phyloP scores from a whole-genome alignment of 495 filamentous ascomycete species.

The Penicillium coprophilum region DNA sequence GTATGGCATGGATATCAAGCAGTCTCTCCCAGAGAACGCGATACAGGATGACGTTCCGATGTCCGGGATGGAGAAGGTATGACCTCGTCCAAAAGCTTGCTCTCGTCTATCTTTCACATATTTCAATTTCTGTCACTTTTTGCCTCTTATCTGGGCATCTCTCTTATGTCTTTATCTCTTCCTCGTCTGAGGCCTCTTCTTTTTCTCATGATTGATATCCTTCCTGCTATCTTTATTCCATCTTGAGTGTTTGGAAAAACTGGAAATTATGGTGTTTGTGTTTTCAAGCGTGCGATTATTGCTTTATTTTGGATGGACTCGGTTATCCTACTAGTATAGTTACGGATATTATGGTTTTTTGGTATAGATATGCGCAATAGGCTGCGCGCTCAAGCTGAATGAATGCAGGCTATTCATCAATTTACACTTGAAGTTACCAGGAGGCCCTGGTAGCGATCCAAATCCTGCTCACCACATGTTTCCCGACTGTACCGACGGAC shows the following conservation, averaged over 20 bases:
- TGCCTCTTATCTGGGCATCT: background rate
- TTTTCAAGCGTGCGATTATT: constrained; percentile 2
- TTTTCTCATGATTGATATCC: constrained; percentile 32
- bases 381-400: constrained; percentile 13
- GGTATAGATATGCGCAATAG: constrained; percentile 12
- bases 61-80: constrained; percentile 41
- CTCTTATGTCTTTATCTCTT: background rate
- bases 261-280: constrained; percentile 8
- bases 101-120: constrained; percentile 8
- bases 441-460: background rate
- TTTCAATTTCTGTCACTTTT: background rate
- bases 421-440: background rate
- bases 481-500: background rate
- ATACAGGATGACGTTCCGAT: constrained; percentile 39
- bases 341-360: constrained; percentile 10
- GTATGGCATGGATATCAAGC: constrained; percentile 38
- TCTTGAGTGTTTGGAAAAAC: constrained; percentile 2
- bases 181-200: background rate
- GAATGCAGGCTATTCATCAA: constrained; percentile 17
- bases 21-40: constrained; percentile 28
- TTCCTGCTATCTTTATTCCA: constrained; percentile 18
- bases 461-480: background rate
- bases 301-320: background rate
- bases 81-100: constrained; percentile 1
- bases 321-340: constrained; percentile 3